A percentile compares a stretch with the other conserved stretches of the same genome.
Conservation (phyloP, 2,329 filamentous ascomycete species). For the Tolypocladium tundrense region DNA sequence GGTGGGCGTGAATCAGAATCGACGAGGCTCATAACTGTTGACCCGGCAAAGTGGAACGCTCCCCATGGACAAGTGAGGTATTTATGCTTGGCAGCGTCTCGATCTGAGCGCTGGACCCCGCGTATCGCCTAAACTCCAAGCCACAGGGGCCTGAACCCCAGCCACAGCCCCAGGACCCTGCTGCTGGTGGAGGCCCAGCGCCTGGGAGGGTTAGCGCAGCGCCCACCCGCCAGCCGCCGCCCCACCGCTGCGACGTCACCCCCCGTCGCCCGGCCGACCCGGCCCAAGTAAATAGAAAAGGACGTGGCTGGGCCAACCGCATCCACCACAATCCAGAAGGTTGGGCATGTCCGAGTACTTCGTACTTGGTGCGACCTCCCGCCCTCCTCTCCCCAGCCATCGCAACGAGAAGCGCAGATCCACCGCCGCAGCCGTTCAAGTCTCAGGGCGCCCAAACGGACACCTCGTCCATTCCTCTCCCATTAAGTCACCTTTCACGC, state of each 20-base stretch:
- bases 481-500: not conserved
- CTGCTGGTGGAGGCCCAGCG: not conserved
- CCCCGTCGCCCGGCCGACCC: slow-evolving; percentile 15
- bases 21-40: too few species aligned
- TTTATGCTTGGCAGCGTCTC: too few species aligned
- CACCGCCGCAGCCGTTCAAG: not conserved
- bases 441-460: not conserved
- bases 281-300: slow-evolving; percentile 18
- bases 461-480: not conserved
- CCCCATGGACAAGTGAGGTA: too few species aligned
- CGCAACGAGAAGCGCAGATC: not conserved
- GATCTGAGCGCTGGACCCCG: too few species aligned
- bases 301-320: slow-evolving; percentile 21
- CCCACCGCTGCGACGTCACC: slow-evolving; percentile 7
- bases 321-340: slow-evolving; percentile 4
- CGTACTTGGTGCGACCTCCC: too few species aligned
- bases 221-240: not conserved
- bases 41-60: too few species aligned
- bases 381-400: slow-evolving; percentile 1
- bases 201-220: not conserved
- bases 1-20: too few species aligned
- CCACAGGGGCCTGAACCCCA: too few species aligned
- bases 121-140: too few species aligned
- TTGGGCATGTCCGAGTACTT: not conserved
- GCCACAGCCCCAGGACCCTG: not conserved